Percentiles rank a stretch among this genome's conserved stretches.
These are phyloP conservation scores for Lobosporangium transversale DNA, from an alignment of 192 early-diverging fungal species.

Conservation along the genomic window DNA sequence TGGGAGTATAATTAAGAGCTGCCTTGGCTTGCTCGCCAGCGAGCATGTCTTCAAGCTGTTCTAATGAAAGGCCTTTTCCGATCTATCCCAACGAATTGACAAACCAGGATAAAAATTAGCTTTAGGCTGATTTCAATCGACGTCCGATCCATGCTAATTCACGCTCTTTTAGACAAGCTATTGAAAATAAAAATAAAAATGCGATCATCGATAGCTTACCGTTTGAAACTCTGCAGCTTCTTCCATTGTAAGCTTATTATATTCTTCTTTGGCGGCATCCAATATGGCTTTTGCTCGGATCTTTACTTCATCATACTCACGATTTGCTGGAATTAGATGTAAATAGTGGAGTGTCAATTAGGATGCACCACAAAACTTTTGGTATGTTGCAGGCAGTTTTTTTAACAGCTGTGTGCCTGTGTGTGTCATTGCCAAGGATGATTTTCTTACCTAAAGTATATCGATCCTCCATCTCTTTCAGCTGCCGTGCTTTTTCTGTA, in stretches of 20 bases:
- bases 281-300: slow-evolving; percentile 51
- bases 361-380: background rate
- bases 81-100: slow-evolving; percentile 23
- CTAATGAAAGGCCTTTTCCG: slow-evolving; percentile 54
- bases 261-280: slow-evolving; percentile 64
- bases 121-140: too few relatives aligned
- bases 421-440: too few relatives aligned
- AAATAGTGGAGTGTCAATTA: background rate
- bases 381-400: too few relatives aligned
- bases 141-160: too few relatives aligned
- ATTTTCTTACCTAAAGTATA: slow-evolving; percentile 48
- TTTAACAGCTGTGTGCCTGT: background rate
- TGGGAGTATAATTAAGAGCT: slow-evolving; percentile 61
- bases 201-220: slow-evolving; percentile 38
- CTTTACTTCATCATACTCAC: slow-evolving; percentile 58
- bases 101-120: too few relatives aligned
- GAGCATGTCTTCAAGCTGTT: slow-evolving; percentile 75
- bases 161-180: too few relatives aligned
- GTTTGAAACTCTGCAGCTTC: slow-evolving; percentile 62
- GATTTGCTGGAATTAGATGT: slow-evolving; percentile 30
- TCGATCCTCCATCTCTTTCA: slow-evolving; percentile 52
- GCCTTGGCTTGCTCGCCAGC: slow-evolving; percentile 62
- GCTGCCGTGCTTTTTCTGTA: slow-evolving; percentile 45
- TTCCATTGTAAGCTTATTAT: slow-evolving; percentile 62
- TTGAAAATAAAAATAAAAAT: too few relatives aligned